Evolutionary conservation across 805 yeast genomes (phyloP), one percentile per base, ranked within the genome.

Genomic region (Candida quercuum): DNA sequence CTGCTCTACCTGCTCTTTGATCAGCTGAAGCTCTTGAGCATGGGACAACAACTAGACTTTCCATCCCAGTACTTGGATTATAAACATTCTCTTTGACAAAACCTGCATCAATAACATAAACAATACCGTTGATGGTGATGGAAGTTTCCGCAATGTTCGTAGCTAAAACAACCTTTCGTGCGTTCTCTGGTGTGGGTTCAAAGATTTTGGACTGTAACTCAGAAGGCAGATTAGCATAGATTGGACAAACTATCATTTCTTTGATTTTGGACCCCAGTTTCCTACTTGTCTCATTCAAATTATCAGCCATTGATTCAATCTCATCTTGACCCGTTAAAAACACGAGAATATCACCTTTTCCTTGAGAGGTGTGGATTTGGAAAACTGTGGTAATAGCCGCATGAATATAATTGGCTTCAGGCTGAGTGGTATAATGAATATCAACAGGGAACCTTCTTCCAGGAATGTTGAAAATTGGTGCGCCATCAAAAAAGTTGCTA

Each of bases 141-240:
- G 98, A 91, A 0, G 99, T 91, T 58, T 91, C 99, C 9, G 99
- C 99, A 48, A 93, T 93, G 49, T 93, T 93, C 1, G 99, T 93
- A 1, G 98, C 98, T 27, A 93, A 61, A 0, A 93, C 94, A 15
- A 91, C 89, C 55, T 93, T 93, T 28, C 99, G 63, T 3, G 84
- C 62, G 25, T 77, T 75, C 2, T 69, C 67, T 0, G 96, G 96
- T 0, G 97, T 86, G 3, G 89, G 87, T 42, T 86, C 93, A 56
- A 93, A 93, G 26, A 93, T 88, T 39, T 69, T 69, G 22, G 75
- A 67, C 55, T 93, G 99, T 51, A 78, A 67, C 26, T 89, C 96
- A 10, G 86, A 73, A 0, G 98, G 96, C 33, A 93, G 63, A 45
- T 87, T 88, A 2, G 98, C 93, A 60, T 89, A 93, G 2, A 93